Percentiles rank a stretch among this genome's conserved stretches.
These are phyloP conservation scores for Scedosporium dehoogii DNA, from an alignment of 2,329 filamentous ascomycete genomes.

Conservation along the genomic window DNA sequence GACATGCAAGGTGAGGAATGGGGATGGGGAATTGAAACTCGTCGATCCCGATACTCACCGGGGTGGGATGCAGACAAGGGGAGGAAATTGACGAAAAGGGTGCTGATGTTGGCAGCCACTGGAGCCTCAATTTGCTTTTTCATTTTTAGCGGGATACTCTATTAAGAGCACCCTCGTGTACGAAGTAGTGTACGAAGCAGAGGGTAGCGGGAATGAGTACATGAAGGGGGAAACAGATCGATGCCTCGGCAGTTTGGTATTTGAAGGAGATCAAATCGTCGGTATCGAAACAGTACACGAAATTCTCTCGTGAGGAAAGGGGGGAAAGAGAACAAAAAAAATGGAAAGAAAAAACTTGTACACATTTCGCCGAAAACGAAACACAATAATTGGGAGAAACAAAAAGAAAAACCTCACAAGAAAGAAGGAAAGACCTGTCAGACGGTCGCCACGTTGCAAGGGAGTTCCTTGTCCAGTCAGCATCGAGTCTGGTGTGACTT, in stretches of 20 bases:
- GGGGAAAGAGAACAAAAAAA: not conserved
- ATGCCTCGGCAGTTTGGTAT: too few species aligned
- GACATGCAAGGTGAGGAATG: not conserved
- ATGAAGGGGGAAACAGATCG: too few species aligned
- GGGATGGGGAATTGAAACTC: not conserved
- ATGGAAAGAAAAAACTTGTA: not conserved
- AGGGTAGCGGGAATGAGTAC: too few species aligned
- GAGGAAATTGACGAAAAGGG: too few species aligned
- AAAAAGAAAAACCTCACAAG: not conserved
- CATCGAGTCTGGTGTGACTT: not conserved
- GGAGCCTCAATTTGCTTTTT: too few species aligned
- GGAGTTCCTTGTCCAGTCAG: not conserved
- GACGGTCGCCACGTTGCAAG: constrained; percentile 3
- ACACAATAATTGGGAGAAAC: not conserved
- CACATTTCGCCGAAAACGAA: not conserved
- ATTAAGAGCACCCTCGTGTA: too few species aligned
- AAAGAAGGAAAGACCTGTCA: not conserved
- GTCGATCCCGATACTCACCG: not conserved
- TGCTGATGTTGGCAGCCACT: too few species aligned
- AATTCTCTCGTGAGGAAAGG: not conserved
- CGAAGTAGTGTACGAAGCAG: too few species aligned
- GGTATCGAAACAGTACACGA: not conserved
- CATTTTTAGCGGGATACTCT: too few species aligned
- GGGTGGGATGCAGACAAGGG: not conserved
- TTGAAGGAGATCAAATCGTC: too few species aligned